Base-by-base conservation (phyloP, 306 rosid genomes). In the Prunus mira region DNA sequence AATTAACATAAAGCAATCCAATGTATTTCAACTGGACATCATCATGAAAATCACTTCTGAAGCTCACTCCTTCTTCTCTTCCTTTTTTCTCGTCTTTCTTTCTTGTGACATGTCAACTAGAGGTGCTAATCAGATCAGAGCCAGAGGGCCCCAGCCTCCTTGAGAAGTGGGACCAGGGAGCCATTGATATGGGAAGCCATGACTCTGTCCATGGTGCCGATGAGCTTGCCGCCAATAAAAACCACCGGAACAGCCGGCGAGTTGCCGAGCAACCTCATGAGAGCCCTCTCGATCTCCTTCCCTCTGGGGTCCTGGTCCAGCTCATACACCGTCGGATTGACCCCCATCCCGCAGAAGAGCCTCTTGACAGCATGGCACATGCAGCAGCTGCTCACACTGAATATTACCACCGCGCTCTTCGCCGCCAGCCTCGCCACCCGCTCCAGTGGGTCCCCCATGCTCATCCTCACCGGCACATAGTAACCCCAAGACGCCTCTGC, bases 131-230 rank as follows among this genome's bases (percentile, higher is more conserved):
- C 12, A 11, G 43, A 50, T 81, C 80, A 91, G 30, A 93, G 98
- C 97, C 98, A 93, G 28, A 93, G 90, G 46, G 98, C 98, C 14
- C 98, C 98, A 0, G 98, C 98, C 84, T 93, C 90, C 85, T 94
- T 94, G 74, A 94, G 97, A 49, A 94, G 98, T 51, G 98, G 98
- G 27, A 94, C 98, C 4, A 94, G 87, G 9, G 91, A 62, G 64
- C 97, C 98, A 66, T 91, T 94, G 43, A 94, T 94, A 60, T 94
- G 98, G 43, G 91, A 90, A 0, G 93, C 97, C 98, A 94, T 94
- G 67, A 94, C 98, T 9, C 91, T 71, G 76, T 94, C 98, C 96
- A 94, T 91, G 71, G 96, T 85, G 2, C 98, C 98, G 5, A 94
- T 60, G 1, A 94, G 93, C 56, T 91, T 90, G 12, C 98, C 98